Conservation (phyloP, 352 stramenopile species). For the Globisporangium nagaii region DNA sequence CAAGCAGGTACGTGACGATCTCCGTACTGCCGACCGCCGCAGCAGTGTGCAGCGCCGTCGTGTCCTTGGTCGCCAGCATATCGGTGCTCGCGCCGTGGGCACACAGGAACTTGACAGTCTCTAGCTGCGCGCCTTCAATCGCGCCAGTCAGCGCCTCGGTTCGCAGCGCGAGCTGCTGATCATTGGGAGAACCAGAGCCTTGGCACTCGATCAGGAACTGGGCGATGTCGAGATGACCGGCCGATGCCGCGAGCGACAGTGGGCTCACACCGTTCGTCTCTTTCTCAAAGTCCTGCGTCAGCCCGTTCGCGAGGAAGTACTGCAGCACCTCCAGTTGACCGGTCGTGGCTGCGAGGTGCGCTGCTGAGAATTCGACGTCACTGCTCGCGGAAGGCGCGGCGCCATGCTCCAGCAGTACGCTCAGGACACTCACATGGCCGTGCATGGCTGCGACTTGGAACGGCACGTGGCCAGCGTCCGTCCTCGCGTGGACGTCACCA, state of each 20-base stretch:
- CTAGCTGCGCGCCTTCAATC: neutral
- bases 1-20: slow-evolving; percentile 2
- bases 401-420: slow-evolving; percentile 9
- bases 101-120: neutral
- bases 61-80: slow-evolving; percentile 1
- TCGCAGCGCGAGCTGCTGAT: neutral
- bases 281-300: neutral
- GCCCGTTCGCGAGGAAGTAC: neutral
- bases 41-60: slow-evolving; percentile 5
- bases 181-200: neutral
- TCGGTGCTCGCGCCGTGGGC: slow-evolving; percentile 1
- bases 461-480: neutral
- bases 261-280: slow-evolving; percentile 3
- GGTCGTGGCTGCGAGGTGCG: slow-evolving; percentile 1
- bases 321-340: neutral
- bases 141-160: neutral
- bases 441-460: slow-evolving; percentile 23
- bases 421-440: slow-evolving; percentile 15
- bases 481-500: neutral
- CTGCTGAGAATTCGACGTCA: neutral
- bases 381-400: neutral
- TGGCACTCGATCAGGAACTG: slow-evolving; percentile 4
- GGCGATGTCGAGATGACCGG: neutral
- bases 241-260: slow-evolving; percentile 3
- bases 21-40: neutral